Conservation (phyloP, 129 eudicot species). For the Tanacetum coccineum region DNA sequence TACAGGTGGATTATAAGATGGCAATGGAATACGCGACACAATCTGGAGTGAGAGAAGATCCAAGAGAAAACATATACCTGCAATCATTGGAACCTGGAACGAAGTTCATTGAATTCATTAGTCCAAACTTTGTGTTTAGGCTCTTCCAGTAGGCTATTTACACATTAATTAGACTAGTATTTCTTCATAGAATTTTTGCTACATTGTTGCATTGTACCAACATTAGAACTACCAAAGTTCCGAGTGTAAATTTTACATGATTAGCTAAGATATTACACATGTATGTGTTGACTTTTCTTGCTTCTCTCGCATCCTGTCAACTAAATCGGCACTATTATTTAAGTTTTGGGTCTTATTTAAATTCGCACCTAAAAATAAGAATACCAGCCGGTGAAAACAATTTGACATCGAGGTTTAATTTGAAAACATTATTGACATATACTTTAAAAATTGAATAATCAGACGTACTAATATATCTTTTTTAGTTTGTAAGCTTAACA, state of each 20-base stretch:
- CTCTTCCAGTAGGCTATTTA: slow-evolving; percentile 44
- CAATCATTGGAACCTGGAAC: slow-evolving; percentile 56
- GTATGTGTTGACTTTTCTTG: no score
- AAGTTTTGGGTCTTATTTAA: no score
- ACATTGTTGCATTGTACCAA: slow-evolving; percentile 5
- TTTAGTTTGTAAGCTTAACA: no score
- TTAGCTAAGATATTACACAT: no score
- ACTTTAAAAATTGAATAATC: no score
- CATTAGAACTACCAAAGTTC: not conserved
- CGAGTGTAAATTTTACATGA: not conserved
- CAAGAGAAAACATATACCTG: slow-evolving; percentile 61
- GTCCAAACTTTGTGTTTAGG: slow-evolving; percentile 76
- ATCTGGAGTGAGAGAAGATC: slow-evolving; percentile 88
- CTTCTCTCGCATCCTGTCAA: no score
- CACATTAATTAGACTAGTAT: not conserved
- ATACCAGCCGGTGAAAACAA: no score
- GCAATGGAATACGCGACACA: slow-evolving; percentile 98
- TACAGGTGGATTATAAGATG: slow-evolving; percentile 99
- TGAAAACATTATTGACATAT: no score
- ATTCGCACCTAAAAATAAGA: no score
- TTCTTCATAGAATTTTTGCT: not conserved
- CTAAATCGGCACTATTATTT: no score
- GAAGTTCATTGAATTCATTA: slow-evolving; percentile 47
- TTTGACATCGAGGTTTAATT: no score
- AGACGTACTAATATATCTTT: no score